These are phyloP conservation scores for Trypanosoma scelopori DNA, from an alignment of 208 protist species.

Conservation along the genomic window DNA sequence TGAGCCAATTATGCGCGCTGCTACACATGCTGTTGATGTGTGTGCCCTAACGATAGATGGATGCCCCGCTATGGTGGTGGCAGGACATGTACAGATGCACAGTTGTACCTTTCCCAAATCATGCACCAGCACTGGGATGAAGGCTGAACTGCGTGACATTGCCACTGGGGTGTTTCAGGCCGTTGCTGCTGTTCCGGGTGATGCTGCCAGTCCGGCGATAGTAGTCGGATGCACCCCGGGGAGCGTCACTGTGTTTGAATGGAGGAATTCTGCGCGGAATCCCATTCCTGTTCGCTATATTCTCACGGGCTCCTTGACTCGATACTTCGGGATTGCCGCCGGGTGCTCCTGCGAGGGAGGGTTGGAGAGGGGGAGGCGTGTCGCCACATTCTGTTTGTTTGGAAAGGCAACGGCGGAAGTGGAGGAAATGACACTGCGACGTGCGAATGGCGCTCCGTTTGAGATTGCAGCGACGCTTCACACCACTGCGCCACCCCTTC, in stretches of 20 bases:
- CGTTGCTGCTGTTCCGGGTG: conserved; percentile 16
- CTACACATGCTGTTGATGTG: conserved; percentile 16
- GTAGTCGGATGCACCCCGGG: conserved; percentile 19
- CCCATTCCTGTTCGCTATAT: conserved; percentile 18
- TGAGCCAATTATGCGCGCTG: not conserved
- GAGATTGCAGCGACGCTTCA: not conserved
- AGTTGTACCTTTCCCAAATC: conserved; percentile 9
- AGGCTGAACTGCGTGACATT: conserved; percentile 11
- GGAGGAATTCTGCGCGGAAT: not conserved
- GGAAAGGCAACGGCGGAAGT: not conserved
- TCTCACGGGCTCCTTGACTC: conserved; percentile 19
- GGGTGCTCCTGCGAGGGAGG: not conserved
- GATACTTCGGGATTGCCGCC: conserved; percentile 7
- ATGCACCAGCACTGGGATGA: not conserved
- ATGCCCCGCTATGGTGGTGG: conserved; percentile 16
- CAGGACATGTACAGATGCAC: conserved; percentile 3
- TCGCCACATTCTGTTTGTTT: conserved; percentile 17
- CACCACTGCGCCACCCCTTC: not conserved
- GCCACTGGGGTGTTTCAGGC: conserved; percentile 15
- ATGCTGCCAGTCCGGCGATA: conserved; percentile 1
- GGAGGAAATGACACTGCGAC: not conserved
- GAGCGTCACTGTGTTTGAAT: conserved; percentile 23
- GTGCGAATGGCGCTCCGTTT: conserved; percentile 11
- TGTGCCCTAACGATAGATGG: conserved; percentile 15
- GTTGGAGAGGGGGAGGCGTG: not conserved